These are phyloP conservation scores for Dryas integrifolia DNA, from an alignment of 331 rosid species.

Conservation along the genomic window DNA sequence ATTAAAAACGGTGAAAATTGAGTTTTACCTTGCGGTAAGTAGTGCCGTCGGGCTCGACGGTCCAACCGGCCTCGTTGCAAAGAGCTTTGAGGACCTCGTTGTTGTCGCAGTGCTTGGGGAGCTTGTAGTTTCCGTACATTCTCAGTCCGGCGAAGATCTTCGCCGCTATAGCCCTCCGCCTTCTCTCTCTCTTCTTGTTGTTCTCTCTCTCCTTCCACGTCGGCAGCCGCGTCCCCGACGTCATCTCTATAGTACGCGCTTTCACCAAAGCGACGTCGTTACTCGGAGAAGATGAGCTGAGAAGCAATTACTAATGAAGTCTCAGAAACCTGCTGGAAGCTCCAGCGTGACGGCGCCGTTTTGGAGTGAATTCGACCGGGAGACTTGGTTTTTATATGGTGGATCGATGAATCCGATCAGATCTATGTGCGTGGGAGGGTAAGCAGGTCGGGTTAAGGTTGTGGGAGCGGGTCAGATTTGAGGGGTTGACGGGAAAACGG, in stretches of 20 bases:
- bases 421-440: slow-evolving; percentile 28
- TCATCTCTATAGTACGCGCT: slow-evolving; percentile 38
- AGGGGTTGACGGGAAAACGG: slow-evolving; percentile 3
- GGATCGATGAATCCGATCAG: slow-evolving; percentile 25
- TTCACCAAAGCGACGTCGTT: not conserved
- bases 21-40: slow-evolving; percentile 79
- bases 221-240: slow-evolving; percentile 70
- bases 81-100: slow-evolving; percentile 92
- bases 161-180: slow-evolving; percentile 78
- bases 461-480: not conserved
- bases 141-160: slow-evolving; percentile 81
- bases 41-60: slow-evolving; percentile 80
- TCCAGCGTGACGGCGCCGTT: not conserved
- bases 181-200: slow-evolving; percentile 78
- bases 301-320: not conserved
- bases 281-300: not conserved
- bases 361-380: not conserved
- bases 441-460: not conserved
- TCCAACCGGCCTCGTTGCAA: slow-evolving; percentile 87
- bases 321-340: not conserved
- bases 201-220: slow-evolving; percentile 94
- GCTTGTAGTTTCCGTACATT: slow-evolving; percentile 78
- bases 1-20: not conserved
- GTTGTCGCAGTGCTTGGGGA: slow-evolving; percentile 90
- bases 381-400: not conserved